Base-by-base conservation (phyloP, 192 early-diverging fungal species). In the Dimargaris cristalligena region DNA sequence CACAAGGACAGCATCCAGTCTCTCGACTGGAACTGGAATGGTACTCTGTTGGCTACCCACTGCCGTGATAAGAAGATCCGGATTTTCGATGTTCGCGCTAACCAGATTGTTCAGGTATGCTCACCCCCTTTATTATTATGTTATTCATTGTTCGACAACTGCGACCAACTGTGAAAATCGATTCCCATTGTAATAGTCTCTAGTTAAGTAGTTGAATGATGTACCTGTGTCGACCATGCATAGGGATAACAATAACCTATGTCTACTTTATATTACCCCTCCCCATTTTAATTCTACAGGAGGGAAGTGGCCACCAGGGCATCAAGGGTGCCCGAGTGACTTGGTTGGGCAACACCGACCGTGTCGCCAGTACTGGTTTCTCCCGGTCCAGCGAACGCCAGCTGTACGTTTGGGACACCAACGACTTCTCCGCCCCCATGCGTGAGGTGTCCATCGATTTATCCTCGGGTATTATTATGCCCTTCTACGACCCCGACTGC, bases 1-100 rank as follows among this genome's bases (percentile, higher is more conserved):
- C 90, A 92, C 70, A 74, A 75, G 46, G 94, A 99, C 63, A 74
- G 89, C 26, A 89, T 99, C 63, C 86, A 97, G 74, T 89, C 90
- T 30, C 74, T 97, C 22, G 72, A 80, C 58, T 99, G 88, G 86
- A 91, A 84, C 74, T 85, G 80, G 63, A 80, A 89, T 38, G 96
- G 96, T 22, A 78, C 78, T 30, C 67, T 88, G 56, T 60, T 99
- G 51, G 87, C 81, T 10, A 93, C 92, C 2, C 87, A 91, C 4
- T 94, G 90, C 69, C 91, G 95, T 59, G 96, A 99, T 76, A 99
- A 99, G 69, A 89, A 86, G 64, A 65, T 99, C 45, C 82, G 96
- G 30, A 73, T 97, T 6, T 92, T 96, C 70, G 96, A 99, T 80
- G 80, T 90, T 32, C 78, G 96, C 23, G 68, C 87, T 30, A 87